Base-by-base conservation (phyloP, 2,329 filamentous ascomycete species). In the Cucurbitaria berberidis region DNA sequence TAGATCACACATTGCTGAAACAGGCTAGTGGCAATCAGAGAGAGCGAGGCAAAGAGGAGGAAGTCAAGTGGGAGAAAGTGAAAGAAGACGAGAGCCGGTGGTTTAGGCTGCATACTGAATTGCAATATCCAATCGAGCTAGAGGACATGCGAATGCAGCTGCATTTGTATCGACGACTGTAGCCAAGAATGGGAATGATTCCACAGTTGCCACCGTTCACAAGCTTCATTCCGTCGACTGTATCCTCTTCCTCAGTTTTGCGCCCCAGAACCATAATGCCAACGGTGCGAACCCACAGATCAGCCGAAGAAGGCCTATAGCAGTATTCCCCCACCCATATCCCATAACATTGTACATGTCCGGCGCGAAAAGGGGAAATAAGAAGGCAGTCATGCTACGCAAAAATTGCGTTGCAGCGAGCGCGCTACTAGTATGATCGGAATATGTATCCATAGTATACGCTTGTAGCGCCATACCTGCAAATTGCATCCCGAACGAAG, bases 111-210 rank as follows among this genome's bases (percentile, higher is more conserved):
- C 70, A 74, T 7, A 65, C 70, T n/a, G 70, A 62, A 15, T 75
- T 97, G 60, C 80, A 81, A 35, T 98, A 97, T 76, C 89, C 92
- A 7, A 91, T 97, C 65, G 83, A 87, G 45, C 77, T 98, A 69
- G 93, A 98, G 78, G 91, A 97, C 71, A 96, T 97, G 93, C 86
- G 93, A 41, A 96, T 93, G 75, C 93, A 98, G 75, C 81, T 96
- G 64, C 92, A 97, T 78, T 71, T 97, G 15, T 98, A 96, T 48
- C 58, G 49, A 18, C 45, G 64, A 19, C 6, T 62, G 10, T 60
- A 54, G 13, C 6, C 11, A 15, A 27, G 9, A 15, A 7, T 7
- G 22, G 2, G 13, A n/a, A 5, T 15, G 2, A 9, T 24, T 15
- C 24, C 36, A 15, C 6, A 21, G 9, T 22, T 15, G 2, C 2